Percentiles rank a stretch among this genome's conserved stretches.
These are phyloP conservation scores for Ustilago xerochloae DNA, from an alignment of 1,284 basidiomycete species.

Conservation along the genomic window DNA sequence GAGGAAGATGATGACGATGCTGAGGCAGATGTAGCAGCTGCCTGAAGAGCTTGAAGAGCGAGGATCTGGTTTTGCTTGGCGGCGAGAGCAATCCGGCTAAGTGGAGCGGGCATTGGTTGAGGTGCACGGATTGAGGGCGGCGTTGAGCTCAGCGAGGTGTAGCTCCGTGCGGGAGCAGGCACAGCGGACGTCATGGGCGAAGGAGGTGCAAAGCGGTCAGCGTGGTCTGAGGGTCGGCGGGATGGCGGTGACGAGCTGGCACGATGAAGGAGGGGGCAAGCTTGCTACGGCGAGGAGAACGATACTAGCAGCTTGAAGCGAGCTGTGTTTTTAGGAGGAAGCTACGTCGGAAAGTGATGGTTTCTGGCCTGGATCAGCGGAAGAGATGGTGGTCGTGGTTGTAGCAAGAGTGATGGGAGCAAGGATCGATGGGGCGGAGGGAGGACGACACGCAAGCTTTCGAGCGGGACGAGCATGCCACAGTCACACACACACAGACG, in stretches of 20 bases:
- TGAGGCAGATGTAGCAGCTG: conserved; percentile 30
- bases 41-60: conserved; percentile 46
- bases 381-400: background rate
- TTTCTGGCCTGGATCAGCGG: no score
- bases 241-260: background rate
- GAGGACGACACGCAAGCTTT: conserved; percentile 2
- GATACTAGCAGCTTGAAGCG: background rate
- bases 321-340: background rate
- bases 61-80: conserved; percentile 50
- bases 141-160: conserved; percentile 9
- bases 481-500: no score
- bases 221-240: background rate
- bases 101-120: conserved; percentile 46
- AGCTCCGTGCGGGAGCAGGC: conserved; percentile 27
- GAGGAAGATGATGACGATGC: conserved; percentile 34
- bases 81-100: conserved; percentile 42
- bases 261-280: background rate
- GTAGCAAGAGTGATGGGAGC: background rate
- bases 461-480: background rate
- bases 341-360: no score
- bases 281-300: background rate
- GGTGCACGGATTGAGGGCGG: conserved; percentile 27
- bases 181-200: conserved; percentile 32
- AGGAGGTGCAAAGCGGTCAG: background rate
- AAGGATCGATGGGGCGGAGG: background rate